Conservation (phyloP, 2,329 filamentous ascomycete genomes). For the Trichoderma brevicompactum region DNA sequence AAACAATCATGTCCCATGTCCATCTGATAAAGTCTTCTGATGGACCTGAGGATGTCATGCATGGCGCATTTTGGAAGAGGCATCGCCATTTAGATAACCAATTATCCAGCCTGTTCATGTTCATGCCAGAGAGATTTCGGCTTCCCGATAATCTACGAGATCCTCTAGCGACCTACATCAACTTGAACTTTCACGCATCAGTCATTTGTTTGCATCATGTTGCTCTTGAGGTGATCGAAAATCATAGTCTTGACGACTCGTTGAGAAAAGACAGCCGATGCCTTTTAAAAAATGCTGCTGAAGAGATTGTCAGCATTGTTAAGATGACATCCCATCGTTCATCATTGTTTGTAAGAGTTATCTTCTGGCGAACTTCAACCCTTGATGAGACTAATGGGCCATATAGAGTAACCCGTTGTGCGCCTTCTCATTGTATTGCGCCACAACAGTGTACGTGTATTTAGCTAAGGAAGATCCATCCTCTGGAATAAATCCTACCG, state of each 20-base stretch:
- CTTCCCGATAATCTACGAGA: constrained; percentile 71
- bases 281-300: constrained; percentile 77
- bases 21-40: constrained; percentile 73
- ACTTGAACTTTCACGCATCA: constrained; percentile 86
- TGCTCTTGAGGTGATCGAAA: constrained; percentile 81
- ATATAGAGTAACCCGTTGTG: constrained; percentile 43
- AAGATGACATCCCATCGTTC: constrained; percentile 75
- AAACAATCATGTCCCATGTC: constrained; percentile 79
- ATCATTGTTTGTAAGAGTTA: constrained; percentile 62
- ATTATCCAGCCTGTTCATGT: constrained; percentile 76
- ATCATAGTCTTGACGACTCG: constrained; percentile 65
- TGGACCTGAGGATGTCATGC: constrained; percentile 71
- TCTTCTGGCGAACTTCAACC: background rate
- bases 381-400: background rate
- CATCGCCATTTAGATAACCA: constrained; percentile 83
- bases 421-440: constrained; percentile 83
- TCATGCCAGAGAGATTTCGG: constrained; percentile 73
- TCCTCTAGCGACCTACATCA: constrained; percentile 76
- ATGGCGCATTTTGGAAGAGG: constrained; percentile 83
- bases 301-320: constrained; percentile 84
- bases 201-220: constrained; percentile 89
- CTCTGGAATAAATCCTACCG: constrained; percentile 57
- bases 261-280: constrained; percentile 73
- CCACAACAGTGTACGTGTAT: constrained; percentile 81
- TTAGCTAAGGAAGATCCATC: constrained; percentile 70